phyloP scores from a whole-genome alignment of 2,329 filamentous ascomycete genomes.

The Verticillium albo-atrum region DNA sequence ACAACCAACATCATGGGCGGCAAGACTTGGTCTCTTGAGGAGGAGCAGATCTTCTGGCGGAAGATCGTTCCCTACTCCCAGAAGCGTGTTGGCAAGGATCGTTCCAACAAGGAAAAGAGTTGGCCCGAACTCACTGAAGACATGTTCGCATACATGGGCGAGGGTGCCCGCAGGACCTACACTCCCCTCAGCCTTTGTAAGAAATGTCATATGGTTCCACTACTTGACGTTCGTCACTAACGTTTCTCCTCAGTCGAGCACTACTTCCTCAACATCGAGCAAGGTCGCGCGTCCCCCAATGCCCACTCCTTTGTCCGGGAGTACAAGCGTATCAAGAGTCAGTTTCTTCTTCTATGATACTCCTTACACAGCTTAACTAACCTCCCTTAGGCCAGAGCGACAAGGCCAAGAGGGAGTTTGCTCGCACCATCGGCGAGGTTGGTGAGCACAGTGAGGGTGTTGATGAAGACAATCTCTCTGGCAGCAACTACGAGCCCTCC shows the following conservation, averaged over 20 bases:
- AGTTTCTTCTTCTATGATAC: background rate
- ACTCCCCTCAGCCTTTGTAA: constrained; percentile 34
- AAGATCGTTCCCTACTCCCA: constrained; percentile 30
- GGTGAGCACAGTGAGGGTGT: background rate
- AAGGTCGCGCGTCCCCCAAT: constrained; percentile 29
- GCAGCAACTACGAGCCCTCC: background rate
- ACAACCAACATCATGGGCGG: constrained; percentile 37
- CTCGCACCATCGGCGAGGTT: background rate
- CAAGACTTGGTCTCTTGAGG: constrained; percentile 42
- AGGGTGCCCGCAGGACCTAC: constrained; percentile 31
- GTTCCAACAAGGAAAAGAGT: constrained; percentile 5
- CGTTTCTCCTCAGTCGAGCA: constrained; percentile 32
- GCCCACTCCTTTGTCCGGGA: constrained; percentile 27
- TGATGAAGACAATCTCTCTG: background rate
- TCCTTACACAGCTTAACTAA: background rate
- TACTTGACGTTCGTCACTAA: too few relatives aligned
- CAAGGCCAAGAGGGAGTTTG: background rate
- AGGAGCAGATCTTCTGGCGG: constrained; percentile 47
- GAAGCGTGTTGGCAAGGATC: constrained; percentile 21
- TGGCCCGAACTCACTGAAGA: constrained; percentile 8
- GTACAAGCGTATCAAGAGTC: constrained; percentile 17
- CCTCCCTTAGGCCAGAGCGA: background rate
- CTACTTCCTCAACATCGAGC: constrained; percentile 38
- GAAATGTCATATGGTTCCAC: constrained; percentile 15
- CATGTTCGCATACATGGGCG: background rate